Evolutionary conservation across 768 basidiomycete species (phyloP).

Genomic region (Russula ochroleuca): DNA sequence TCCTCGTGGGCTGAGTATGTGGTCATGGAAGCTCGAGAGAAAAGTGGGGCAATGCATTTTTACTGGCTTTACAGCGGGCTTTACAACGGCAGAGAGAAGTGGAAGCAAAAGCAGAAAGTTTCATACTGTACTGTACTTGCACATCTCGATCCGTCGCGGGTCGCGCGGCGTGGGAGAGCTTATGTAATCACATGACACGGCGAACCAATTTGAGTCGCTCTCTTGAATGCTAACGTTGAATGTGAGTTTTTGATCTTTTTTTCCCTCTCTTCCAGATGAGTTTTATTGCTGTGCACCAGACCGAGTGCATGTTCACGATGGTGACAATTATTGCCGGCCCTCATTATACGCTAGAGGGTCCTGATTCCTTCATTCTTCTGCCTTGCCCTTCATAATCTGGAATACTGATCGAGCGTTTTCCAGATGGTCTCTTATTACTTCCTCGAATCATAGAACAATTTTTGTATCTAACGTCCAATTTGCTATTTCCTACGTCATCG

Average conservation of each 20-base stretch:
- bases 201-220: no score
- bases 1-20: not conserved
- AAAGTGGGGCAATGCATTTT: not conserved
- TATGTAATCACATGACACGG: not conserved
- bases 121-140: no score
- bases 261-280: slow-evolving; percentile 16
- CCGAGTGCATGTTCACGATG: slow-evolving; percentile 24
- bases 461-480: not conserved
- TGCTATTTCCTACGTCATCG: not conserved
- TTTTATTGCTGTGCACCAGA: slow-evolving; percentile 28
- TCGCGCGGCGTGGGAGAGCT: not conserved
- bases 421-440: not conserved
- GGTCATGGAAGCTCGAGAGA: not conserved
- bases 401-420: slow-evolving; percentile 6
- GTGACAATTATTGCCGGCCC: slow-evolving; percentile 23
- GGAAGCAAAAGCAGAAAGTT: no score
- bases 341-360: slow-evolving; percentile 27
- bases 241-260: not conserved
- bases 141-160: no score
- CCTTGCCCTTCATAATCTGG: not conserved
- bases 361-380: slow-evolving; percentile 12
- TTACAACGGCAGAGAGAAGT: no score
- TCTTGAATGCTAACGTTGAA: no score
- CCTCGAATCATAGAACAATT: not conserved
- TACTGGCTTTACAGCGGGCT: not conserved